Conservation (phyloP, 2,329 filamentous ascomycete species). For the Falciphora oryzae region DNA sequence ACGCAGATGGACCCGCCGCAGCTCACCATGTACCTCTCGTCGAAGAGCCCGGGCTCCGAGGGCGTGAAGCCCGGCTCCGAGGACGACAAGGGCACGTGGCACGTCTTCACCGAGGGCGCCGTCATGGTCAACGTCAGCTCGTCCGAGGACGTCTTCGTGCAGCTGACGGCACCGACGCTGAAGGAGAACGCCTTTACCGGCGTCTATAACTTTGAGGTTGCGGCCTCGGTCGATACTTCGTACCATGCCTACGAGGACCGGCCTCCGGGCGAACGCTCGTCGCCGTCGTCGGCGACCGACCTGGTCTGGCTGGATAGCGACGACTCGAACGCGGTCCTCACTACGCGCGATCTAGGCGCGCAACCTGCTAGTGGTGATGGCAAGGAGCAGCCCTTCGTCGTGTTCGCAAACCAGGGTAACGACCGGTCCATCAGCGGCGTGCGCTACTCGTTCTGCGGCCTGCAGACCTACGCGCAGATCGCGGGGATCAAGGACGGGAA, state of each 20-base stretch:
- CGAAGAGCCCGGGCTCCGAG: slow-evolving; percentile 43
- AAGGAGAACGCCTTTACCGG: slow-evolving; percentile 52
- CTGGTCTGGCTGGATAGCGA: slow-evolving; percentile 84
- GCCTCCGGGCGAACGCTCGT: too few relatives aligned
- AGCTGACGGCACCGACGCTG: slow-evolving; percentile 64
- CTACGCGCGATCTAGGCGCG: slow-evolving; percentile 50
- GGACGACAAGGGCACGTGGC: slow-evolving; percentile 33
- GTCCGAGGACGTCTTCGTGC: slow-evolving; percentile 66
- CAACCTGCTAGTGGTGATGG: slow-evolving; percentile 48
- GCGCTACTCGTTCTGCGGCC: slow-evolving; percentile 74
- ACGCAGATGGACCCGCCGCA: slow-evolving; percentile 52
- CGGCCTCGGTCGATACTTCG: slow-evolving; percentile 70
- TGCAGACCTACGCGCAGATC: slow-evolving; percentile 61
- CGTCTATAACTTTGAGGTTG: slow-evolving; percentile 74
- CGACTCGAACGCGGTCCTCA: slow-evolving; percentile 68
- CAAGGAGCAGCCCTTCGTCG: slow-evolving; percentile 58
- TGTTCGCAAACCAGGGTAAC: slow-evolving; percentile 66
- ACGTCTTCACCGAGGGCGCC: slow-evolving; percentile 62
- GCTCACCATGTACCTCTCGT: slow-evolving; percentile 72
- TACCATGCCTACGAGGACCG: slow-evolving; percentile 57
- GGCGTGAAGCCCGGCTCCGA: slow-evolving; percentile 53
- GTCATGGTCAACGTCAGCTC: slow-evolving; percentile 58
- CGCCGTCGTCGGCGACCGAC: slow-evolving; percentile 38
- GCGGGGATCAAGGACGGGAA: slow-evolving; percentile 49
- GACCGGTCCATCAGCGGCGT: slow-evolving; percentile 63